phyloP scores from a whole-genome alignment of 768 basidiomycete genomes.

The Phylloporus arenicola region DNA sequence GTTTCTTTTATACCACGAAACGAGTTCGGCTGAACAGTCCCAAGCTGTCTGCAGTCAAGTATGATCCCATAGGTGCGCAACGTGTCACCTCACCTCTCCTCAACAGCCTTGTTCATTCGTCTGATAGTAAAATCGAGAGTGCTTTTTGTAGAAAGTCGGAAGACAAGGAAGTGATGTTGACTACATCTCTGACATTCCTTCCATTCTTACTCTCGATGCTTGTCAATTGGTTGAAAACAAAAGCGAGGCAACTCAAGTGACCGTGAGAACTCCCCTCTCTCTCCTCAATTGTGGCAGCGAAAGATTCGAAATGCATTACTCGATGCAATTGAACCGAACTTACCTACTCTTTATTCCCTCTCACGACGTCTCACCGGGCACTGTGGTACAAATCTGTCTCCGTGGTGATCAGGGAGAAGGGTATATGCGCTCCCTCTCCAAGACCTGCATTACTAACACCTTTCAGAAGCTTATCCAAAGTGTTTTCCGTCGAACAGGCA shows the following conservation, averaged over 20 bases:
- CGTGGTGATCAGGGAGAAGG: slow-evolving; percentile 10
- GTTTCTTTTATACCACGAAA: slow-evolving; percentile 85
- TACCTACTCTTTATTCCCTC: slow-evolving; percentile 22
- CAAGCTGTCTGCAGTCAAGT: slow-evolving; percentile 86
- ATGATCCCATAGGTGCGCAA: slow-evolving; percentile 76
- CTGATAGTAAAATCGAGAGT: slow-evolving; percentile 61
- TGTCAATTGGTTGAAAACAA: neutral
- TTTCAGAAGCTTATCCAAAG: slow-evolving; percentile 3
- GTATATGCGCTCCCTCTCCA: slow-evolving; percentile 14
- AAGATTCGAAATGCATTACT: slow-evolving; percentile 5
- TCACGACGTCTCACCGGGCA: slow-evolving; percentile 6
- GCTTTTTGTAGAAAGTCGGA: slow-evolving; percentile 74
- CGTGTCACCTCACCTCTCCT: neutral
- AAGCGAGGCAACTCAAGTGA: neutral
- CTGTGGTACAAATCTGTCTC: slow-evolving; percentile 23
- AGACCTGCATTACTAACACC: neutral
- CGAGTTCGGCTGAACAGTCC: slow-evolving; percentile 62
- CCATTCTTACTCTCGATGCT: neutral
- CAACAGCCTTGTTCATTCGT: neutral
- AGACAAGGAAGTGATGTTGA: slow-evolving; percentile 52
- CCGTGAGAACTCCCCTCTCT: neutral
- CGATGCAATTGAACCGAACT: slow-evolving; percentile 19
- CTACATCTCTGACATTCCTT: too few species aligned
- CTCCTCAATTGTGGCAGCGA: neutral
- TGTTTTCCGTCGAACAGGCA: slow-evolving; percentile 8